Conservation (phyloP, 345 rosid species). For the Corchorus olitorius region DNA sequence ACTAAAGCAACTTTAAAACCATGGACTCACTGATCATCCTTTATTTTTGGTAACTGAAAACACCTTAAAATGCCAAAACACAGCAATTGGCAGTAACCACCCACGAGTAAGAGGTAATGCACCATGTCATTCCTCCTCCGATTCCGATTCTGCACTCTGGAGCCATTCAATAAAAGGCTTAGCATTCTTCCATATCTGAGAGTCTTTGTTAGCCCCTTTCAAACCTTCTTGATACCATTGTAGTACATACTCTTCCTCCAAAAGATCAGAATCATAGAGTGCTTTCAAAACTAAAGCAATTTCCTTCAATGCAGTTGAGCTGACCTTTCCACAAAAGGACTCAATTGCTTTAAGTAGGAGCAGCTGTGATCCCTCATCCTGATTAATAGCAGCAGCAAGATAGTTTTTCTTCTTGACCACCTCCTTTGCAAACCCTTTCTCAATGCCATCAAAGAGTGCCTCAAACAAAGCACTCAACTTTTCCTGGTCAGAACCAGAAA, state of each 20-base stretch:
- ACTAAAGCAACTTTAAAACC: not conserved
- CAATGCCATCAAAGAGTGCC: constrained; percentile 47
- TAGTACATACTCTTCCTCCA: constrained; percentile 58
- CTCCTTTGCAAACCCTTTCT: constrained; percentile 55
- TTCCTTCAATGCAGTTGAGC: constrained; percentile 47
- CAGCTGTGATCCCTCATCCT: constrained; percentile 41
- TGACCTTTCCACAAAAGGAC: constrained; percentile 38
- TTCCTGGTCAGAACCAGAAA: constrained; percentile 43
- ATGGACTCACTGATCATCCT: not conserved
- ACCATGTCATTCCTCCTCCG: constrained; percentile 53
- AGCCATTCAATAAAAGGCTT: constrained; percentile 72
- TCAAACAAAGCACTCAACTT: constrained; percentile 48
- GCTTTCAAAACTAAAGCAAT: constrained; percentile 59
- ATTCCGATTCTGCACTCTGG: constrained; percentile 74
- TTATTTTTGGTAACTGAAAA: constrained; percentile 8
- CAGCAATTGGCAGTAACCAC: not conserved
- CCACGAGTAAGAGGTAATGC: not conserved
- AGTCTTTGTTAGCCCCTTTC: constrained; percentile 35
- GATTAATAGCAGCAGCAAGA: constrained; percentile 45
- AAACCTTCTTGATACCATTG: constrained; percentile 56
- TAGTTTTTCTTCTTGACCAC: constrained; percentile 48
- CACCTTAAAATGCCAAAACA: not conserved
- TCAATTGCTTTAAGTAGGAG: constrained; percentile 53
- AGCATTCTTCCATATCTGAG: constrained; percentile 49
- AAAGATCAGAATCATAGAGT: constrained; percentile 58